These are phyloP conservation scores for Teunomyces barrocoloradensis DNA, from an alignment of 805 yeast genomes.

Conservation along the genomic window DNA sequence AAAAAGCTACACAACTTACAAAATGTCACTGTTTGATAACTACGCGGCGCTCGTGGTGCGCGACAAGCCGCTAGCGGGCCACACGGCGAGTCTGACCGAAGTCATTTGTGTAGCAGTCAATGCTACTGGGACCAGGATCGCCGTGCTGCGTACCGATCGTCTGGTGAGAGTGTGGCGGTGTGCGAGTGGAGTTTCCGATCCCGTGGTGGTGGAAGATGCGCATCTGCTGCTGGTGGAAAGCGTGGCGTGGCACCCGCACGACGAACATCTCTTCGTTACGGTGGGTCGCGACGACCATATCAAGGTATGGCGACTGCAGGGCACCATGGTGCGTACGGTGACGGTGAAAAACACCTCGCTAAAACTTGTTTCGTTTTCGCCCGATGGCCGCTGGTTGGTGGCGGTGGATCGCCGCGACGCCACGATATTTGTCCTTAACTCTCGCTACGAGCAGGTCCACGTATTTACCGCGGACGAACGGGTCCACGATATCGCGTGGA, in stretches of 20 bases:
- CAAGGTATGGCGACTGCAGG: slow-evolving; percentile 47
- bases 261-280: slow-evolving; percentile 45
- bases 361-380: slow-evolving; percentile 34
- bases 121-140: slow-evolving; percentile 40
- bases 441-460: slow-evolving; percentile 24
- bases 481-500: slow-evolving; percentile 46
- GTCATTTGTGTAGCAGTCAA: slow-evolving; percentile 40
- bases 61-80: slow-evolving; percentile 16
- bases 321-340: slow-evolving; percentile 29
- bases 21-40: background rate
- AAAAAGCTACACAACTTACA: too few relatives aligned
- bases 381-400: slow-evolving; percentile 46
- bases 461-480: slow-evolving; percentile 22
- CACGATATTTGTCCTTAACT: slow-evolving; percentile 32
- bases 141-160: slow-evolving; percentile 42
- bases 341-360: slow-evolving; percentile 17
- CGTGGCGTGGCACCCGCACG: slow-evolving; percentile 49
- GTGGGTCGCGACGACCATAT: slow-evolving; percentile 48
- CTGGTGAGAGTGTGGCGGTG: slow-evolving; percentile 42
- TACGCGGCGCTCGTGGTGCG: slow-evolving; percentile 4
- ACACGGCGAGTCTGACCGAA: slow-evolving; percentile 22
- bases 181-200: slow-evolving; percentile 29
- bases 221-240: slow-evolving; percentile 40
- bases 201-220: slow-evolving; percentile 38
- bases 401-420: slow-evolving; percentile 42